Percentiles rank a stretch among this genome's conserved stretches.
phyloP scores from a whole-genome alignment of 2,329 filamentous ascomycete genomes.

The Acarospora socialis region DNA sequence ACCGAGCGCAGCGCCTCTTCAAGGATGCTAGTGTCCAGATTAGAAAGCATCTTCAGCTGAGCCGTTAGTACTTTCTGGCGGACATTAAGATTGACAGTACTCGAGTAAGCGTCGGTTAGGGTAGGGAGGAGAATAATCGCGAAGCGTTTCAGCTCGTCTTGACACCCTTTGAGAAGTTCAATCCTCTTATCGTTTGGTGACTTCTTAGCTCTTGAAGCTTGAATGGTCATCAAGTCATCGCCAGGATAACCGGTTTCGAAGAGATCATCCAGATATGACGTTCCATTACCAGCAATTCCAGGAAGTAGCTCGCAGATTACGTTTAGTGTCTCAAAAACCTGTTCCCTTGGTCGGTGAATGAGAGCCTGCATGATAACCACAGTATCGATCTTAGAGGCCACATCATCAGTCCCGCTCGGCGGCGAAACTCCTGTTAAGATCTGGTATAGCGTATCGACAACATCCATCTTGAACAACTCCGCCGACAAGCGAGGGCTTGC shows the following conservation, averaged over 20 bases:
- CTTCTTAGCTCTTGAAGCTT: conserved; percentile 32
- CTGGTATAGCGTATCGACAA: conserved; percentile 94
- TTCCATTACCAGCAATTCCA: conserved; percentile 46
- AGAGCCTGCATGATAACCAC: conserved; percentile 98
- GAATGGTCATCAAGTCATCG: conserved; percentile 25
- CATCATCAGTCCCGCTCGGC: conserved; percentile 60
- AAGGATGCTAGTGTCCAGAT: conserved; percentile 73
- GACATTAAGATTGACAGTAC: conserved; percentile 88
- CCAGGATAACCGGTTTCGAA: conserved; percentile 31
- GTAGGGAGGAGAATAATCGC: conserved; percentile 88
- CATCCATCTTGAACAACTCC: conserved; percentile 87
- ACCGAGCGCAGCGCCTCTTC: conserved; percentile 75
- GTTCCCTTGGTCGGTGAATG: conserved; percentile 87
- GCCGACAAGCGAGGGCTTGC: conserved; percentile 77
- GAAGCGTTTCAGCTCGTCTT: conserved; percentile 76
- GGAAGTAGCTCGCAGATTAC: conserved; percentile 92
- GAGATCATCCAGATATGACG: conserved; percentile 37
- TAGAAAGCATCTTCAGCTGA: conserved; percentile 96
- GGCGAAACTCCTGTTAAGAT: conserved; percentile 93
- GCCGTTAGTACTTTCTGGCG: conserved; percentile 88
- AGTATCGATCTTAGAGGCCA: conserved; percentile 79
- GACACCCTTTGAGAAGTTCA: conserved; percentile 69
- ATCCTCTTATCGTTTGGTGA: conserved; percentile 65
- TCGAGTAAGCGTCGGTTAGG: conserved; percentile 90
- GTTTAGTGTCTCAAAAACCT: conserved; percentile 93